A percentile compares a stretch with the other conserved stretches of the same genome.
Conservation (phyloP, 257 asterid genomes). For the Solanum clarkiae region DNA sequence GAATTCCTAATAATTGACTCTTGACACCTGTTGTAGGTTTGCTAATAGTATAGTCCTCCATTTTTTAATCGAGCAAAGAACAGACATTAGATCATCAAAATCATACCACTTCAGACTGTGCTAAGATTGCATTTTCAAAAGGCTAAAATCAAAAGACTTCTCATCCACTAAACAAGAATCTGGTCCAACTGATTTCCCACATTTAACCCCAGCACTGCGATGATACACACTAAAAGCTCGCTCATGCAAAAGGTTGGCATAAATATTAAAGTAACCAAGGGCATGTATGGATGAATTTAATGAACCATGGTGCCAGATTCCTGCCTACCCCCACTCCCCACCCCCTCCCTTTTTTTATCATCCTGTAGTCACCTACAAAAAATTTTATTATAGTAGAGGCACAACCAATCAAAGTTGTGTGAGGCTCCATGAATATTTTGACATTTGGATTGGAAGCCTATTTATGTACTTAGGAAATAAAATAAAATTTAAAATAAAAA, state of each 20-base stretch:
- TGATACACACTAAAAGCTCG: conserved; percentile 81
- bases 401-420: too few relatives aligned
- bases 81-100: conserved; percentile 34
- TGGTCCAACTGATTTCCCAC: conserved; percentile 80
- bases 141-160: conserved; percentile 26
- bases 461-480: too few relatives aligned
- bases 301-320: conserved; percentile 98
- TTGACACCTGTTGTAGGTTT: conserved; percentile 36
- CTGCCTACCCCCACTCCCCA: conserved; percentile 42
- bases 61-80: conserved; percentile 45
- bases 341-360: conserved; percentile 59
- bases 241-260: conserved; percentile 64
- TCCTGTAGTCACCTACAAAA: conserved; percentile 66
- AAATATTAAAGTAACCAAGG: conserved; percentile 69
- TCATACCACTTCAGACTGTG: conserved; percentile 69
- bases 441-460: too few relatives aligned
- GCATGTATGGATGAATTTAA: conserved; percentile 62
- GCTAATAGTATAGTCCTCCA: conserved; percentile 37
- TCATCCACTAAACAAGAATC: conserved; percentile 68
- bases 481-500: too few relatives aligned
- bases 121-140: conserved; percentile 49
- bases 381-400: too few relatives aligned
- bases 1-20: conserved; percentile 48
- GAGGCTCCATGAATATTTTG: too few relatives aligned
- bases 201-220: conserved; percentile 88